phyloP scores from a whole-genome alignment of 768 basidiomycete species.

The Artomyces pyxidatus region DNA sequence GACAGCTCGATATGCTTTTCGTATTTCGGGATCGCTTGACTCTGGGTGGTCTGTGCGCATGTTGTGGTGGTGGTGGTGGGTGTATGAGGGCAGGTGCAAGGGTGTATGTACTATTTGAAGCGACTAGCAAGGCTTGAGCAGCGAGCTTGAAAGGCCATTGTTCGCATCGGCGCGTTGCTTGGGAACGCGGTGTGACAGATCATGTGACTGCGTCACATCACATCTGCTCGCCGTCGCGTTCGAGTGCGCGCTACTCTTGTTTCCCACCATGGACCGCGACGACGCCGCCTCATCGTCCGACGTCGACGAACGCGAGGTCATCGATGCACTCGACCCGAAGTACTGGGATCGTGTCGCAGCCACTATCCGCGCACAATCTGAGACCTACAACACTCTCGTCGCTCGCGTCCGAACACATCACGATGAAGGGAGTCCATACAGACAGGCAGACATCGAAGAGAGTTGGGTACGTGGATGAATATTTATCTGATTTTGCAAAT shows the following conservation, averaged over 20 bases:
- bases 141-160: not conserved
- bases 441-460: too few species aligned
- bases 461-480: too few species aligned
- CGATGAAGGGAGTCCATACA: too few species aligned
- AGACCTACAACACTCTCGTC: not conserved
- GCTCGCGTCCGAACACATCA: too few species aligned
- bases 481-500: too few species aligned
- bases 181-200: not conserved
- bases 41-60: not conserved
- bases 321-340: constrained; percentile 5
- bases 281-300: constrained; percentile 11
- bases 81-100: not conserved
- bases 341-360: constrained; percentile 9
- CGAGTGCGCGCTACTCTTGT: not conserved
- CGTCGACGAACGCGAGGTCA: constrained; percentile 9
- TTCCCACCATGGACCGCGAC: not conserved
- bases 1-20: constrained; percentile 10
- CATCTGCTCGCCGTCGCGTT: too few species aligned
- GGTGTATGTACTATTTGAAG: not conserved
- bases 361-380: not conserved
- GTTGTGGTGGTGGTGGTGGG: not conserved
- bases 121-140: not conserved
- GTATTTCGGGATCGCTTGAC: constrained; percentile 6
- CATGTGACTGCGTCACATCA: not conserved
- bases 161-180: too few species aligned